A percentile compares a stretch with the other conserved stretches of the same genome.
phyloP scores from a whole-genome alignment of 1,139 yeast species.

The Arxiozyma telluris region DNA sequence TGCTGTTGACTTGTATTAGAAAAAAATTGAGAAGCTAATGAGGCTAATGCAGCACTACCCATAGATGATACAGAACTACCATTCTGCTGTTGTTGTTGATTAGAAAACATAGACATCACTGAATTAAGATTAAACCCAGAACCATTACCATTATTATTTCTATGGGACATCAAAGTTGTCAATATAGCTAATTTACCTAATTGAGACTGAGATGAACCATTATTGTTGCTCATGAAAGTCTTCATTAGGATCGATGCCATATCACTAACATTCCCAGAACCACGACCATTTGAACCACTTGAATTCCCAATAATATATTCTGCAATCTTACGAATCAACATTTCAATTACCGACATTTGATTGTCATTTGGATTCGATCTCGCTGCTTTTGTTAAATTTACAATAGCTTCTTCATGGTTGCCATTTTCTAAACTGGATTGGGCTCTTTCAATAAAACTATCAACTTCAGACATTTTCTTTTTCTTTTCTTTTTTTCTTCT shows the following conservation, averaged over 20 bases:
- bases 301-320: conserved; percentile 18
- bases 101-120: conserved; percentile 19
- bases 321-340: conserved; percentile 16
- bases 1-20: conserved; percentile 7
- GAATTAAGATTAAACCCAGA: conserved; percentile 18
- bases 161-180: conserved; percentile 16
- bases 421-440: conserved; percentile 18
- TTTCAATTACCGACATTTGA: conserved; percentile 21
- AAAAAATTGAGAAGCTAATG: conserved; percentile 21
- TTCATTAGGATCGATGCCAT: conserved; percentile 19
- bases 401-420: conserved; percentile 23
- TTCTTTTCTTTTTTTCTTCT: not conserved
- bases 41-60: conserved; percentile 17
- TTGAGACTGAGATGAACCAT: conserved; percentile 24
- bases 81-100: conserved; percentile 5
- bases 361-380: conserved; percentile 18
- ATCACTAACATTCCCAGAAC: conserved; percentile 2
- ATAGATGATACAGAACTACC: conserved; percentile 6
- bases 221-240: conserved; percentile 16
- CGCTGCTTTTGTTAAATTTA: conserved; percentile 23
- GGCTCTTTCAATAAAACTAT: conserved; percentile 18
- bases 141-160: conserved; percentile 7
- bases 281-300: conserved; percentile 13
- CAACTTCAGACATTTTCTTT: conserved; percentile 8
- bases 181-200: conserved; percentile 26